phyloP scores from a whole-genome alignment of 768 basidiomycete genomes.

The Trametes cinnabarina region DNA sequence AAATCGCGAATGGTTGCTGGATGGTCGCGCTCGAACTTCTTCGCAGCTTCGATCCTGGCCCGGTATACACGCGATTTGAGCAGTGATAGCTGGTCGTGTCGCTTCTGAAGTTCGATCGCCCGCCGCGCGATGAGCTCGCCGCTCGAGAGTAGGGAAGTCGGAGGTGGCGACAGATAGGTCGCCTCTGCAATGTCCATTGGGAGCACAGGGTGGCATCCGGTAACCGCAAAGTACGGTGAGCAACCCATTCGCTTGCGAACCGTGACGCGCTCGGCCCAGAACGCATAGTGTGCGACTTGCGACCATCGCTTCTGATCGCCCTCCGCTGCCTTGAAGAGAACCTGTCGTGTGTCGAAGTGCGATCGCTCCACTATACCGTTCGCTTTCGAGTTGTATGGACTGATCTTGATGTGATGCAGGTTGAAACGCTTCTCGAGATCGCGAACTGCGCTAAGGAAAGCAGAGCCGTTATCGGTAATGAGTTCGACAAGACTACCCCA shows the following conservation, averaged over 20 bases:
- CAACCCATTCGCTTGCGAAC: conserved; percentile 28
- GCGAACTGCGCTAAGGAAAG: conserved; percentile 26
- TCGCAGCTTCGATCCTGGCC: background rate
- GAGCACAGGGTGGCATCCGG: conserved; percentile 20
- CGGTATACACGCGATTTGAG: conserved; percentile 1
- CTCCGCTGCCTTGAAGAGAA: conserved; percentile 33
- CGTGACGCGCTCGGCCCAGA: conserved; percentile 41
- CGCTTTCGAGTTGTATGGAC: conserved; percentile 40
- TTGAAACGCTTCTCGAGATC: conserved; percentile 26
- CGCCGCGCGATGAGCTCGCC: conserved; percentile 3
- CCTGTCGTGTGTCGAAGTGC: conserved; percentile 33
- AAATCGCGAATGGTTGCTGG: too few species aligned
- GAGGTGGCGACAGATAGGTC: conserved; percentile 15
- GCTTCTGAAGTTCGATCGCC: conserved; percentile 2
- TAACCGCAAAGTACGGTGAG: conserved; percentile 27
- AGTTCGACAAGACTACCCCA: conserved; percentile 40
- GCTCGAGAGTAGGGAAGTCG: conserved; percentile 5
- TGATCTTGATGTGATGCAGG: conserved; percentile 40
- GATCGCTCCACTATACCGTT: conserved; percentile 39
- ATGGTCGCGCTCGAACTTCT: too few species aligned
- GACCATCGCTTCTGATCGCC: conserved; percentile 24
- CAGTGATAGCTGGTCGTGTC: background rate
- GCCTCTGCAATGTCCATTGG: conserved; percentile 24
- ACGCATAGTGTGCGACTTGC: conserved; percentile 21
- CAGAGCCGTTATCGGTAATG: conserved; percentile 41